Conservation (phyloP, 306 rosid genomes). For the Heteromeles arbutifolia region DNA sequence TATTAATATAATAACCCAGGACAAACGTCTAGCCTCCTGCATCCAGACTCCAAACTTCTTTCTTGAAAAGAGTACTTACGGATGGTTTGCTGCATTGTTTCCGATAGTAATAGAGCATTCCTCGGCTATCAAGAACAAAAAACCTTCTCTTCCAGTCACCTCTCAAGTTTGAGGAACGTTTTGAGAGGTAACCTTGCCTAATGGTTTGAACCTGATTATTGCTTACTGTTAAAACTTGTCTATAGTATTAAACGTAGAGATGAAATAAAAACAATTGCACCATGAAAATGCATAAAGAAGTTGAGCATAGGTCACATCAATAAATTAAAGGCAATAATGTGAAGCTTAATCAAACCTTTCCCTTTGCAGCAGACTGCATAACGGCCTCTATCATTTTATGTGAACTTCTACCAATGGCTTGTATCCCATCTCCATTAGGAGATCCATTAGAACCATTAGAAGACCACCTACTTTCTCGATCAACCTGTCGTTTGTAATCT, state of each 20-base stretch:
- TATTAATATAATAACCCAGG: slow-evolving; percentile 1
- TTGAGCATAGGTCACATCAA: background rate
- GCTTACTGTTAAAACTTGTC: background rate
- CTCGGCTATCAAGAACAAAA: slow-evolving; percentile 98
- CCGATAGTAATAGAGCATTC: slow-evolving; percentile 96
- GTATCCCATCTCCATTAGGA: slow-evolving; percentile 99
- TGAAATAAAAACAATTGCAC: background rate
- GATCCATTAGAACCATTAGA: slow-evolving; percentile 90
- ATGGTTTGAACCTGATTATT: slow-evolving; percentile 83
- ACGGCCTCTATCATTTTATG: slow-evolving; percentile 99
- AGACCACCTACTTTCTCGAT: slow-evolving; percentile 94
- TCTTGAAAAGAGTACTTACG: slow-evolving; percentile 48
- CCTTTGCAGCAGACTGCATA: slow-evolving; percentile 99
- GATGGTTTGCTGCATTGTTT: slow-evolving; percentile 89
- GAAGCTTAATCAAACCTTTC: slow-evolving; percentile 57
- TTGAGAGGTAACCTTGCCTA: slow-evolving; percentile 99
- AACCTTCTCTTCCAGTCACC: slow-evolving; percentile 99
- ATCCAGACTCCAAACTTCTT: slow-evolving; percentile 18
- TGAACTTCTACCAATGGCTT: slow-evolving; percentile 98
- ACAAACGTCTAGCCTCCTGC: slow-evolving; percentile 11
- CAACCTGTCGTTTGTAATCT: slow-evolving; percentile 90
- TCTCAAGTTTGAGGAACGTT: slow-evolving; percentile 92
- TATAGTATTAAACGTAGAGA: background rate
- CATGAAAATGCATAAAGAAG: slow-evolving; percentile 1
- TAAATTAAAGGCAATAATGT: slow-evolving; percentile 3